These are phyloP conservation scores for Neofusicoccum parvum DNA, from an alignment of 2,329 filamentous ascomycete species.

Conservation along the genomic window DNA sequence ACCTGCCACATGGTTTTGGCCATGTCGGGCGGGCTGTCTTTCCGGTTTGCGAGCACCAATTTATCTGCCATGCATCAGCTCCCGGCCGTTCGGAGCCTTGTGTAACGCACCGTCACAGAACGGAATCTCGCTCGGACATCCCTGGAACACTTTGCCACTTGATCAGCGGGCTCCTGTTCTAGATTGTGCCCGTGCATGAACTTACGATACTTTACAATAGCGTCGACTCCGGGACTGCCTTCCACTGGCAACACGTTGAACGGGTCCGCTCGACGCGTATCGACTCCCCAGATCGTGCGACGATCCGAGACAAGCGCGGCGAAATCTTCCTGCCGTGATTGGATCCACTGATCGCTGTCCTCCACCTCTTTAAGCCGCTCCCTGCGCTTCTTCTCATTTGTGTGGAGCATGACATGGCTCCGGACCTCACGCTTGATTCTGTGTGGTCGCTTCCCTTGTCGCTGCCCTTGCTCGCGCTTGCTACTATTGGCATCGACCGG, in stretches of 20 bases:
- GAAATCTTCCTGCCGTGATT: background rate
- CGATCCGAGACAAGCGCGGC: background rate
- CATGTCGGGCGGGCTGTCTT: background rate
- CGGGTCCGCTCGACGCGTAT: background rate
- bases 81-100: background rate
- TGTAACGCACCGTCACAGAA: background rate
- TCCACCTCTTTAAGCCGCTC: background rate
- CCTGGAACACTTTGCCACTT: background rate
- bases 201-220: background rate
- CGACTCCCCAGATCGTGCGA: background rate
- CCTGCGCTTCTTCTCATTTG: background rate
- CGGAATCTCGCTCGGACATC: background rate
- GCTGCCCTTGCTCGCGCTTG: background rate
- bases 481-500: background rate
- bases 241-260: background rate
- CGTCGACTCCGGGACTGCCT: background rate
- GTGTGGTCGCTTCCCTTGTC: background rate
- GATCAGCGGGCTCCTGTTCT: background rate
- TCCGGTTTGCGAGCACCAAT: too few species aligned
- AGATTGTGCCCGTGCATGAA: background rate
- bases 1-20: background rate
- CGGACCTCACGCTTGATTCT: background rate
- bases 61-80: background rate
- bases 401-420: background rate
- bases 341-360: too few species aligned